Percentiles rank a stretch among this genome's conserved stretches.
Conservation (phyloP, 2,329 filamentous ascomycete genomes). For the Fusarium citri region DNA sequence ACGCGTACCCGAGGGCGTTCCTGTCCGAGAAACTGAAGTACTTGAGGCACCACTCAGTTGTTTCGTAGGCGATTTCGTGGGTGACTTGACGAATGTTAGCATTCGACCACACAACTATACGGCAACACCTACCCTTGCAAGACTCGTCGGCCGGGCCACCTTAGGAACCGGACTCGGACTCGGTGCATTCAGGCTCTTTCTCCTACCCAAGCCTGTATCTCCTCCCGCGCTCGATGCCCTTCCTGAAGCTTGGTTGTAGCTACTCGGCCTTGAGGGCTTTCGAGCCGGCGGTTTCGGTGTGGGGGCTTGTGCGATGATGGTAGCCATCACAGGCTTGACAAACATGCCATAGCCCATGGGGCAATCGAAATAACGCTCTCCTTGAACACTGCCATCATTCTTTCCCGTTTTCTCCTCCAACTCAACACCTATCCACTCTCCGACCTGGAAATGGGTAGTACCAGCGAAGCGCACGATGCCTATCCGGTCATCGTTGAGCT, state of each 20-base stretch:
- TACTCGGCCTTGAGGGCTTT: constrained; percentile 61
- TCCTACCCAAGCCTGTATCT: constrained; percentile 67
- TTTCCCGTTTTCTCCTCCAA: constrained; percentile 85
- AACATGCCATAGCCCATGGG: constrained; percentile 84
- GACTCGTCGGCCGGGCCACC: constrained; percentile 65
- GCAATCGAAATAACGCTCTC: constrained; percentile 90
- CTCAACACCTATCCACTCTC: constrained; percentile 91
- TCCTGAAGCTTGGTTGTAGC: constrained; percentile 57
- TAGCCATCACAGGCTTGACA: constrained; percentile 77
- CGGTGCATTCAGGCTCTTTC: constrained; percentile 76
- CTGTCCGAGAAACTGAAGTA: constrained; percentile 70
- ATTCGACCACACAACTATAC: constrained; percentile 5
- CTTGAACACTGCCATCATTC: constrained; percentile 92
- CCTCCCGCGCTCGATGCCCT: constrained; percentile 56
- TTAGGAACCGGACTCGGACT: constrained; percentile 78
- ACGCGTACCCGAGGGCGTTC: constrained; percentile 69
- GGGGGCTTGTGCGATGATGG: constrained; percentile 64
- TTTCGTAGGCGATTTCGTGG: constrained; percentile 84
- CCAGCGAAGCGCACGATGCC: constrained; percentile 86
- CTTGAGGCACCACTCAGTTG: constrained; percentile 70
- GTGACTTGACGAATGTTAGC: constrained; percentile 66
- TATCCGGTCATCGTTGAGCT: constrained; percentile 80
- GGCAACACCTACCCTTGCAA: constrained; percentile 62
- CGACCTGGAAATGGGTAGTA: constrained; percentile 80
- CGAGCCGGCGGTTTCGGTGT: constrained; percentile 54